Percentiles rank a stretch among this genome's conserved stretches.
Conservation (phyloP, 2,329 filamentous ascomycete species). For the Nigrospora sphaerica region DNA sequence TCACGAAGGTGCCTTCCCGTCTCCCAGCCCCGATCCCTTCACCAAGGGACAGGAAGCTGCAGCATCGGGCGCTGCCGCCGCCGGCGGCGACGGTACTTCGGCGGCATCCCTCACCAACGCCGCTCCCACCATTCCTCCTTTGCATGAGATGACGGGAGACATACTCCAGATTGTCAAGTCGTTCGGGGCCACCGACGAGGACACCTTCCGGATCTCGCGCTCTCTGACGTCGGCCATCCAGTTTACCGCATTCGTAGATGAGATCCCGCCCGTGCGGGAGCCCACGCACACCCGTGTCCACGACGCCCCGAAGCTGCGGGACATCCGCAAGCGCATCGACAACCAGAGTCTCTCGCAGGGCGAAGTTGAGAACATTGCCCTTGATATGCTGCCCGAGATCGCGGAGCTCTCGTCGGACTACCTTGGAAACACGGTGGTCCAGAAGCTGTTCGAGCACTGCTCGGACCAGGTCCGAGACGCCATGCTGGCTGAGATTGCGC, state of each 20-base stretch:
- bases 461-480: slow-evolving; percentile 83
- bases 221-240: slow-evolving; percentile 72
- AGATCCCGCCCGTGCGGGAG: slow-evolving; percentile 85
- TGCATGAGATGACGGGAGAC: slow-evolving; percentile 73
- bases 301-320: slow-evolving; percentile 87
- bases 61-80: slow-evolving; percentile 32
- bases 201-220: slow-evolving; percentile 62
- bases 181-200: slow-evolving; percentile 78
- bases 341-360: slow-evolving; percentile 79
- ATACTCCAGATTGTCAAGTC: slow-evolving; percentile 82
- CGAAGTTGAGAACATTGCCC: slow-evolving; percentile 88
- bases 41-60: slow-evolving; percentile 45
- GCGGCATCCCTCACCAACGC: slow-evolving; percentile 29
- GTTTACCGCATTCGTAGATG: slow-evolving; percentile 65
- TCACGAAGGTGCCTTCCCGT: slow-evolving; percentile 79
- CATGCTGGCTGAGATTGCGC: slow-evolving; percentile 82
- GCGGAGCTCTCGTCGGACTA: slow-evolving; percentile 94
- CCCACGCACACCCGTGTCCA: slow-evolving; percentile 83
- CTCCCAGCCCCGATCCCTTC: slow-evolving; percentile 84
- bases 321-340: slow-evolving; percentile 96
- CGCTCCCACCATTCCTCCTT: slow-evolving; percentile 61
- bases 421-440: slow-evolving; percentile 96
- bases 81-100: slow-evolving; percentile 24
- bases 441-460: slow-evolving; percentile 96
- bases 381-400: slow-evolving; percentile 94